A percentile compares a stretch with the other conserved stretches of the same genome.
Conservation (phyloP, 306 rosid species). For the Spatholobus suberectus region DNA sequence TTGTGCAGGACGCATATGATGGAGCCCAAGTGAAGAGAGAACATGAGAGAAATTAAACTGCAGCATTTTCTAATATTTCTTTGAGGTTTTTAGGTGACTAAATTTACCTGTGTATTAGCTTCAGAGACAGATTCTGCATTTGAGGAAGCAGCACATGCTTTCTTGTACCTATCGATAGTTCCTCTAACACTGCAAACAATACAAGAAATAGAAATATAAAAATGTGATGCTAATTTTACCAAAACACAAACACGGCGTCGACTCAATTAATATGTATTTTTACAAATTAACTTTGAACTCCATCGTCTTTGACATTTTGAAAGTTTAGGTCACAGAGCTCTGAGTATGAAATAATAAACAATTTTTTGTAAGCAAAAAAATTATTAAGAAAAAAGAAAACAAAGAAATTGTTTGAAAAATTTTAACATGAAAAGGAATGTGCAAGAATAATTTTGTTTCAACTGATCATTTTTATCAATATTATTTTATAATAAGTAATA, state of each 20-base stretch:
- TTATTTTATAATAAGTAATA: no score
- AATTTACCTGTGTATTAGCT: constrained; percentile 72
- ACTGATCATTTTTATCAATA: no score
- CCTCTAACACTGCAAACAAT: constrained; percentile 68
- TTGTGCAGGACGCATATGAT: no score
- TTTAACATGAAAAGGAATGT: background rate
- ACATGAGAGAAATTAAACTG: background rate
- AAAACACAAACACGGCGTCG: background rate
- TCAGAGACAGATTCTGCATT: constrained; percentile 70
- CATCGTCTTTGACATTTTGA: background rate
- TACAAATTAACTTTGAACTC: background rate
- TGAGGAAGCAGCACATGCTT: constrained; percentile 69
- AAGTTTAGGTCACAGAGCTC: background rate
- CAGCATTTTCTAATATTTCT: no score
- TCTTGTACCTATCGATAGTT: constrained; percentile 87
- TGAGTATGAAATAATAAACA: background rate
- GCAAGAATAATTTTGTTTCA: no score
- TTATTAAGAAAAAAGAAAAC: no score
- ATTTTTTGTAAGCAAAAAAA: no score
- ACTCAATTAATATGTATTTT: background rate
- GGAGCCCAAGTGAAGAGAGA: background rate
- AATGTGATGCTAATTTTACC: background rate
- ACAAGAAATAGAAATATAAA: background rate
- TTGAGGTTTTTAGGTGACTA: no score
- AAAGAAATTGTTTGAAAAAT: background rate